Base-by-base conservation (phyloP, 2,329 filamentous ascomycete genomes). In the Aureobasidium subglaciale region DNA sequence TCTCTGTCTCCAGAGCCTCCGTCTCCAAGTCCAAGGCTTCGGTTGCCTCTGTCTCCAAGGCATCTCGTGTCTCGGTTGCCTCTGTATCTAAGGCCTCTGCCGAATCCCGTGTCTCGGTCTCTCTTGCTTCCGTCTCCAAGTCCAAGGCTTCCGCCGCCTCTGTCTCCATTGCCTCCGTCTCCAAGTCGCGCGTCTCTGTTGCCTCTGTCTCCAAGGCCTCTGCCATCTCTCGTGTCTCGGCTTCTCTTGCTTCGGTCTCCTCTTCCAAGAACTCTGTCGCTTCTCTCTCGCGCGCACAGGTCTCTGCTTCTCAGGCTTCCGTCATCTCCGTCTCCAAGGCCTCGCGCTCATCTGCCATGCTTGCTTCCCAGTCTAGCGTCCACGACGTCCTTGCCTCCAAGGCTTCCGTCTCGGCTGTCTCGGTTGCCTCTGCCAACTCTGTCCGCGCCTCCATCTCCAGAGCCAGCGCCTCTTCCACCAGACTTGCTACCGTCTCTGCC, bases 11-110 rank as follows among this genome's bases (percentile, higher is more conserved):
- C 35, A 43, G 50, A 43, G 38, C 40, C 9, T 55, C 50, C 1
- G 50, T 55, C 25, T 55, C 50, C 22, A 55, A 55, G 50, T 43
- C 50, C 30, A 29, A 43, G 34, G 50, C 40, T 32, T 38, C 50
- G 15, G 30, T 35, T 7, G 38, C 50, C 38, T 37, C 29, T 10
- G 50, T 55, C 32, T 55, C 50, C 13, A 40, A 49, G 45, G 50
- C 50, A 27, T 53, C 49, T 9, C 34, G 35, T 29, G 49, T 38
- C 49, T 53, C 49, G 34, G 50, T 45, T 11, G 50, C 50, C 24
- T 55, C 50, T 7, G 38, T 45, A 29, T 55, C 50, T 40, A 43
- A 55, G 50, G 30, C 40, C 11, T 55, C 50, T 20, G 50, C 40
- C 16, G 29, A 15, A n/a, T 16, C 50, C 29, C 27, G 38, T 9